phyloP scores from a whole-genome alignment of 2,329 filamentous ascomycete genomes.

The Botrytis fragariae region DNA sequence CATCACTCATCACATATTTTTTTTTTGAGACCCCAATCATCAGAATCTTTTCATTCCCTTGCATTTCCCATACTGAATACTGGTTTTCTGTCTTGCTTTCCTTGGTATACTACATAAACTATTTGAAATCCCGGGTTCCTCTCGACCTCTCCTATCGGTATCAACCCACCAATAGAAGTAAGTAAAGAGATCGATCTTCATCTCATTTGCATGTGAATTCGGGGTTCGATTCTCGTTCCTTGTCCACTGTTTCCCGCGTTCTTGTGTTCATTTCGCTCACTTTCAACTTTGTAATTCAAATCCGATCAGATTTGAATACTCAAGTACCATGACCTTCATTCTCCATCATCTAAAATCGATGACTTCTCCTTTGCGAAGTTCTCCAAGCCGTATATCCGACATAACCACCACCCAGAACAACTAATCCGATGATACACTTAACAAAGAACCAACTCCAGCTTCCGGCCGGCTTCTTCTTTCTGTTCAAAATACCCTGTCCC shows the following conservation, averaged over 20 bases:
- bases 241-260: background rate
- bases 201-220: background rate
- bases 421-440: conserved; percentile 76
- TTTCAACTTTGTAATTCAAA: background rate
- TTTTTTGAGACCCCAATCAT: background rate
- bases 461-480: conserved; percentile 40
- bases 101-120: background rate
- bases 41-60: background rate
- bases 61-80: background rate
- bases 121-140: background rate
- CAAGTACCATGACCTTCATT: background rate
- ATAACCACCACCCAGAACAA: conserved; percentile 71
- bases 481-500: conserved; percentile 26
- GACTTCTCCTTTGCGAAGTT: conserved; percentile 40
- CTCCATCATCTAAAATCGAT: conserved; percentile 35
- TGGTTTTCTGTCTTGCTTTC: background rate
- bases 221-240: background rate
- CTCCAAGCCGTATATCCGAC: conserved; percentile 84
- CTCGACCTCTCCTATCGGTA: background rate
- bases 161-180: background rate
- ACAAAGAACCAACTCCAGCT: conserved; percentile 72
- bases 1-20: background rate
- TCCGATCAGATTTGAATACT: background rate
- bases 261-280: background rate
- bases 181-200: background rate